These are phyloP conservation scores for Pichia deserticola DNA, from an alignment of 805 yeast genomes.

Conservation along the genomic window DNA sequence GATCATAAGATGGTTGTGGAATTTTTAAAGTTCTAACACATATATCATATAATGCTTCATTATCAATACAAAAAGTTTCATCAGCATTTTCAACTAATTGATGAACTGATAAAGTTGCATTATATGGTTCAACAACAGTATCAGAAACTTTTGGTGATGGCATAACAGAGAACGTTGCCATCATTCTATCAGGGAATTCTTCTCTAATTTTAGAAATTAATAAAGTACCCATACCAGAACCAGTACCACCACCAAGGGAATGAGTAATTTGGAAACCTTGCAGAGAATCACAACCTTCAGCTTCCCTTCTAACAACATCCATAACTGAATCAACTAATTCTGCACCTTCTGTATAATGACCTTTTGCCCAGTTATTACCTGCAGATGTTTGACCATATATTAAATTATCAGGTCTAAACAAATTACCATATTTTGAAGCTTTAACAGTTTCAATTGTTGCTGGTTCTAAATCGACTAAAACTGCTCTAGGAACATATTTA, in stretches of 20 bases:
- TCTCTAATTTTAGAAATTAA: slow-evolving; percentile 80
- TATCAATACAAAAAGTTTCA: slow-evolving; percentile 92
- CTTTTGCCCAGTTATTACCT: slow-evolving; percentile 96
- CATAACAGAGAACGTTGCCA: slow-evolving; percentile 89
- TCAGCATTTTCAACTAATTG: slow-evolving; percentile 87
- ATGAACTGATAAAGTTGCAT: slow-evolving; percentile 84
- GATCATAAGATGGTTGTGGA: slow-evolving; percentile 68
- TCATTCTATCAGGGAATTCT: slow-evolving; percentile 92
- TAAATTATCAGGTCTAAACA: slow-evolving; percentile 88
- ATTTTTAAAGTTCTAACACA: slow-evolving; percentile 81
- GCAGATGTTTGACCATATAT: slow-evolving; percentile 89
- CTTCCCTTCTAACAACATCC: slow-evolving; percentile 89
- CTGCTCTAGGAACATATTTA: slow-evolving; percentile 91
- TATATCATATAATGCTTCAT: slow-evolving; percentile 86
- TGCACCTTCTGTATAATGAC: slow-evolving; percentile 95
- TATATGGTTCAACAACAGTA: slow-evolving; percentile 93
- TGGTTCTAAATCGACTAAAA: slow-evolving; percentile 88
- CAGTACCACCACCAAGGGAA: slow-evolving; percentile 88
- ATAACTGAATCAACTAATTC: slow-evolving; percentile 84
- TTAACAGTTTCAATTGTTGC: slow-evolving; percentile 86
- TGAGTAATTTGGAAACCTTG: slow-evolving; percentile 92
- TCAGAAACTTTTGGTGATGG: slow-evolving; percentile 90
- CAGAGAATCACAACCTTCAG: slow-evolving; percentile 84
- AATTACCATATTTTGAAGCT: slow-evolving; percentile 70
- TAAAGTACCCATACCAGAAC: slow-evolving; percentile 93